Evolutionary conservation across 495 filamentous ascomycete genomes (phyloP).

Genomic region (Penicillium verhagenii): DNA sequence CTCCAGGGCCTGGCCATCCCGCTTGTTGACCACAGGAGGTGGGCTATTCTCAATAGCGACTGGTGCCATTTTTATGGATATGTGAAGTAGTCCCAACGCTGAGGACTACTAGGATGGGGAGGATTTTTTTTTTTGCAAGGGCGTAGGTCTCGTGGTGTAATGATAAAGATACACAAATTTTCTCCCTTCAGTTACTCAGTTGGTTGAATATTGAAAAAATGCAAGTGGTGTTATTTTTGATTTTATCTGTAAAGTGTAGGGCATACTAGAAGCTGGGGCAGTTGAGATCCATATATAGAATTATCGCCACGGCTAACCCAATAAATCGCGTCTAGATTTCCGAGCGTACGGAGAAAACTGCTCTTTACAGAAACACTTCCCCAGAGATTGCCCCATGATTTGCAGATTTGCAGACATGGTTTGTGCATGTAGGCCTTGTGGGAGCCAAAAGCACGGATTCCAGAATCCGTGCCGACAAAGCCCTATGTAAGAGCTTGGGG

Average conservation of each 20-base stretch:
- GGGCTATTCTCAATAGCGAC: slow-evolving; percentile 28
- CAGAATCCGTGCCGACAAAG: slow-evolving; percentile 21
- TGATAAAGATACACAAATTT: no score
- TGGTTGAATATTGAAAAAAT: no score
- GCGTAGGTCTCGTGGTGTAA: no score
- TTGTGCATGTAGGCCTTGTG: slow-evolving; percentile 9
- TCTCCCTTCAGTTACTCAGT: no score
- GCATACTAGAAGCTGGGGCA: not conserved
- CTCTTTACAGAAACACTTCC: not conserved
- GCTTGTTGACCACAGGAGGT: slow-evolving; percentile 32
- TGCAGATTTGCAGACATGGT: slow-evolving; percentile 22
- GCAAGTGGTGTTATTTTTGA: not conserved
- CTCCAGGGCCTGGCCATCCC: slow-evolving; percentile 74
- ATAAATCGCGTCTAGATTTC: slow-evolving; percentile 26
- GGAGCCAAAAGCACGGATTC: slow-evolving; percentile 28
- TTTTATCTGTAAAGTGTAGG: no score
- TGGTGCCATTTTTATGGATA: slow-evolving; percentile 33
- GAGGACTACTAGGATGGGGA: not conserved
- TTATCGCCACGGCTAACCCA: not conserved
- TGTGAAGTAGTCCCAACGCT: not conserved
- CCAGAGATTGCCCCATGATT: slow-evolving; percentile 11
- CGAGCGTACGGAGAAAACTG: slow-evolving; percentile 13
- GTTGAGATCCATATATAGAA: slow-evolving; percentile 22
- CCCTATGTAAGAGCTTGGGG: not conserved
- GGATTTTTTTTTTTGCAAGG: slow-evolving; percentile 2